Percentiles rank a stretch among this genome's conserved stretches.
Evolutionary conservation across 2,329 filamentous ascomycete species (phyloP).

Genomic region (Xenosphaeropsis pyriputrescens): DNA sequence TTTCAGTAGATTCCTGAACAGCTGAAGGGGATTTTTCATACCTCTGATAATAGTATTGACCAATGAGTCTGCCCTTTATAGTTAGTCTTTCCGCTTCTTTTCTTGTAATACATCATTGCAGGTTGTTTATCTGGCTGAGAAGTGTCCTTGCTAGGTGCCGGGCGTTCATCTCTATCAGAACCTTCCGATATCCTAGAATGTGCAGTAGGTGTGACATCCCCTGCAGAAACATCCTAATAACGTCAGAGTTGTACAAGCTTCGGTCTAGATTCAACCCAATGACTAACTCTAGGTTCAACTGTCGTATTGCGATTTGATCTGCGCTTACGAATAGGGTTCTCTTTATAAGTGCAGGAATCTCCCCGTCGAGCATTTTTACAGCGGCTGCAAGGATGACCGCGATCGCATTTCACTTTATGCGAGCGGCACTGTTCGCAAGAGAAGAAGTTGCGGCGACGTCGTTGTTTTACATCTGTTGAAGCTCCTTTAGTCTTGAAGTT

Average conservation of each 20-base stretch:
- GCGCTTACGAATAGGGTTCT: neutral
- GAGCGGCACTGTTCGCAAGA: conserved; percentile 22
- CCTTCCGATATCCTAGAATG: neutral
- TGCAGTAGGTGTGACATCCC: conserved; percentile 1
- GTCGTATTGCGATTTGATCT: no score
- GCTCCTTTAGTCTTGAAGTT: no score
- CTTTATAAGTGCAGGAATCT: conserved; percentile 11
- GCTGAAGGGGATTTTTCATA: conserved; percentile 2
- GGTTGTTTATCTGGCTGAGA: neutral
- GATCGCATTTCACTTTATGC: conserved; percentile 29
- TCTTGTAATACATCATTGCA: neutral
- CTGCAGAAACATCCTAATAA: neutral
- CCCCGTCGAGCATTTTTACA: conserved; percentile 20
- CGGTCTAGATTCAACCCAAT: neutral
- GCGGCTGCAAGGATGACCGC: conserved; percentile 23
- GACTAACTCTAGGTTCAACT: neutral
- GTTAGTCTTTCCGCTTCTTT: conserved; percentile 8
- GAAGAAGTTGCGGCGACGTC: neutral
- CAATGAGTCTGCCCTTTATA: conserved; percentile 14
- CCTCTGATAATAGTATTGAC: conserved; percentile 11
- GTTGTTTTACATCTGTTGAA: no score
- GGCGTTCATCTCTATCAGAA: neutral
- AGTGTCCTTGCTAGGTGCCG: neutral
- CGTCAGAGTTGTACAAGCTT: neutral
- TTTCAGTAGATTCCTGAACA: neutral